Percentiles rank a stretch among this genome's conserved stretches.
phyloP scores from a whole-genome alignment of 2,329 filamentous ascomycete species.

The Ustulina deusta region DNA sequence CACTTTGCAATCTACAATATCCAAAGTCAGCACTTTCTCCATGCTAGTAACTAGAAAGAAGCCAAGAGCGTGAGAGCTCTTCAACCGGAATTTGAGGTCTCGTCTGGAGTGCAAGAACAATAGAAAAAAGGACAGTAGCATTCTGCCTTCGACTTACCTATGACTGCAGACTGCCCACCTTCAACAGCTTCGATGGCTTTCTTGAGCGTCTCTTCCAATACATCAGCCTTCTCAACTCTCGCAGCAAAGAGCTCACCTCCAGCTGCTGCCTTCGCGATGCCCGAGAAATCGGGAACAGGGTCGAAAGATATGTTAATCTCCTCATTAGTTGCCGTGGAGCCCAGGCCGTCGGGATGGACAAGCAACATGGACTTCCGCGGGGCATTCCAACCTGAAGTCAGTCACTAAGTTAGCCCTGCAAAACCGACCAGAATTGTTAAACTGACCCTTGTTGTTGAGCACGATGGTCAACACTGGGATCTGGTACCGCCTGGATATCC shows the following conservation, averaged over 20 bases:
- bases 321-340: conserved; percentile 67
- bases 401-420: conserved; percentile 12
- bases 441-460: conserved; percentile 66
- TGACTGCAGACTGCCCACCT: conserved; percentile 63
- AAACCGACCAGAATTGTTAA: not conserved
- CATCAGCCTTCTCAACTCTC: conserved; percentile 59
- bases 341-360: conserved; percentile 69
- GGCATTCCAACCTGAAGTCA: conserved; percentile 70
- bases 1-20: conserved; percentile 39
- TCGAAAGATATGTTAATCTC: conserved; percentile 72
- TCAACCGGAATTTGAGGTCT: not conserved
- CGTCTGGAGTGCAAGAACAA: not conserved
- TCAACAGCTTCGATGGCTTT: conserved; percentile 65
- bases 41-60: not conserved
- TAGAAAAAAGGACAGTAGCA: conserved; percentile 30
- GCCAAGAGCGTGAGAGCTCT: not conserved
- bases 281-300: conserved; percentile 69
- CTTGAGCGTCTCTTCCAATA: conserved; percentile 61
- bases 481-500: conserved; percentile 66
- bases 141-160: conserved; percentile 64
- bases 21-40: conserved; percentile 18
- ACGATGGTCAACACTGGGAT: conserved; percentile 68
- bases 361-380: conserved; percentile 67
- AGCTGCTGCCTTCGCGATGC: conserved; percentile 70
- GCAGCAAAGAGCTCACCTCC: conserved; percentile 66